These are phyloP conservation scores for Ceratobasidium sp. DNA, from an alignment of 1,284 basidiomycete species.

Conservation along the genomic window DNA sequence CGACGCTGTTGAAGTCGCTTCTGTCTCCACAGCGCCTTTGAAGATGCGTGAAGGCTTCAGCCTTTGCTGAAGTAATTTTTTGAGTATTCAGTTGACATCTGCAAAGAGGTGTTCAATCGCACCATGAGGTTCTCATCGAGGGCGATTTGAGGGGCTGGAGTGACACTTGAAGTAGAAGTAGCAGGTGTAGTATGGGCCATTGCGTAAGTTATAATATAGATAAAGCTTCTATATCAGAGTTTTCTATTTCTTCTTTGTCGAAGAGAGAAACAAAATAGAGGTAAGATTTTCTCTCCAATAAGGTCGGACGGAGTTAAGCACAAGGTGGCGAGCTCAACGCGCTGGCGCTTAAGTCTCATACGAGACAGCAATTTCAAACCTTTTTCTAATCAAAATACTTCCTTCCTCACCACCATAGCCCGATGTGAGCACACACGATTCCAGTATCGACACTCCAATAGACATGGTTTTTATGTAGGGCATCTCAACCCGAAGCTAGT, in stretches of 20 bases:
- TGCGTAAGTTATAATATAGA: neutral
- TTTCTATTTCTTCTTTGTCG: too few relatives aligned
- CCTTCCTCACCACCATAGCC: slow-evolving; percentile 13
- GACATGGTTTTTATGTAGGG: neutral
- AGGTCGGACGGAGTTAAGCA: too few relatives aligned
- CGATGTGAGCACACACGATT: neutral
- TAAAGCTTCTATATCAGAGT: too few relatives aligned
- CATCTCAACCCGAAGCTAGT: slow-evolving; percentile 44
- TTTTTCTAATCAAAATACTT: too few relatives aligned
- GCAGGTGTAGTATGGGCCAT: slow-evolving; percentile 24
- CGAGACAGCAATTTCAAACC: too few relatives aligned
- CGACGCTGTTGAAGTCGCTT: slow-evolving; percentile 63
- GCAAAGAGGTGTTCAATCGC: neutral
- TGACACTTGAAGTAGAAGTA: neutral
- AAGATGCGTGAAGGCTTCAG: slow-evolving; percentile 93
- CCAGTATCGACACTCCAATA: neutral
- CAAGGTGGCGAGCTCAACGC: too few relatives aligned
- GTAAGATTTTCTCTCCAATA: too few relatives aligned
- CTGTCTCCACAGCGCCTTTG: slow-evolving; percentile 77
- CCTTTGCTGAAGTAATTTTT: slow-evolving; percentile 68
- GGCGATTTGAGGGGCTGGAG: slow-evolving; percentile 10
- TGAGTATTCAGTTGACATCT: neutral
- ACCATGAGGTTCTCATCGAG: slow-evolving; percentile 41
- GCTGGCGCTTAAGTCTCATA: too few relatives aligned
- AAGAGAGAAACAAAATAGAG: too few relatives aligned